These are phyloP conservation scores for Paramecium sonneborni DNA, from an alignment of 73 alveolate genomes.

Conservation along the genomic window DNA sequence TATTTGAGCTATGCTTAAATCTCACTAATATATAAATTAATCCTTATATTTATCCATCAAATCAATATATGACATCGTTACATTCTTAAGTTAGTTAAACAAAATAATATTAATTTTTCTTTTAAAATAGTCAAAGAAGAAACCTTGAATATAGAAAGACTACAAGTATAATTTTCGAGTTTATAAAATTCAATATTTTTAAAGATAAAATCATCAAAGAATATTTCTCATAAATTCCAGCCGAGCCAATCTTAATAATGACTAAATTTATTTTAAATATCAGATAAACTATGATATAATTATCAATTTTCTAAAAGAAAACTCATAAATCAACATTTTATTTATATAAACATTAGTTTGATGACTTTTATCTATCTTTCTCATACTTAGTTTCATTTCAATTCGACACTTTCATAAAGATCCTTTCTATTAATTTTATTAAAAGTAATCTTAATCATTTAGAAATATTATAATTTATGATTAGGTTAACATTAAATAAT, in stretches of 20 bases:
- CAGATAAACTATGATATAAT: neutral
- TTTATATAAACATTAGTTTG: neutral
- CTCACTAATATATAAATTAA: neutral
- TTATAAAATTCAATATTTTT: neutral
- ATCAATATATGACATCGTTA: neutral
- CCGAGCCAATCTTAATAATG: neutral
- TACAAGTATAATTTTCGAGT: neutral
- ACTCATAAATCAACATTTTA: neutral
- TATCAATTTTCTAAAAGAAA: neutral
- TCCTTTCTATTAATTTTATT: neutral
- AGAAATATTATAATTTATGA: neutral
- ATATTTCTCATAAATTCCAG: neutral
- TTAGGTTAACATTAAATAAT: neutral
- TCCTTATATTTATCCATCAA: too few species aligned
- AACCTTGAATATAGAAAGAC: too few species aligned
- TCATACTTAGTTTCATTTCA: neutral
- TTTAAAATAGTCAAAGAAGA: too few species aligned
- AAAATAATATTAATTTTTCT: too few species aligned
- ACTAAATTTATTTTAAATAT: too few species aligned
- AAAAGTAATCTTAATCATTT: neutral
- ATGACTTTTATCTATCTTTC: neutral
- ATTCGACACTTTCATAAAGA: neutral
- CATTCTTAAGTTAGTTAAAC: neutral
- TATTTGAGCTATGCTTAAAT: neutral
- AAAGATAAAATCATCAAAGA: constrained; percentile 1